Evolutionary conservation across 768 basidiomycete genomes (phyloP).

Genomic region (Pholiota microspora): DNA sequence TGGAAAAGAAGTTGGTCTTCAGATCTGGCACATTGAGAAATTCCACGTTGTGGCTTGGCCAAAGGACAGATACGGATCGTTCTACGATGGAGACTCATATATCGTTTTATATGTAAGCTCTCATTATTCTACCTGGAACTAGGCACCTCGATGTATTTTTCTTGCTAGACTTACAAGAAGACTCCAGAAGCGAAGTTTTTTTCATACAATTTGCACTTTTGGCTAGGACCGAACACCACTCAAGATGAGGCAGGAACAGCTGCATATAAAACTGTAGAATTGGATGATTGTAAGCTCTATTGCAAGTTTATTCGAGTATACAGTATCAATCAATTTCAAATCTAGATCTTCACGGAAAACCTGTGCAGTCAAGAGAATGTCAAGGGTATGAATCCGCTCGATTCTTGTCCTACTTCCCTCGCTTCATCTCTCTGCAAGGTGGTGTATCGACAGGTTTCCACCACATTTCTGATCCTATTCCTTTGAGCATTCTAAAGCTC

Average conservation of each 20-base stretch:
- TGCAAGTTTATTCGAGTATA: no score
- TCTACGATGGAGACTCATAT: slow-evolving; percentile 67
- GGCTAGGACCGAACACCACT: slow-evolving; percentile 57
- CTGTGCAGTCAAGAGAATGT: slow-evolving; percentile 62
- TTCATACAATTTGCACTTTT: slow-evolving; percentile 63
- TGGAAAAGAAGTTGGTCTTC: slow-evolving; percentile 39
- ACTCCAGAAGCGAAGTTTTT: slow-evolving; percentile 43
- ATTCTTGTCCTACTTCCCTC: slow-evolving; percentile 32
- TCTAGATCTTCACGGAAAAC: slow-evolving; percentile 51
- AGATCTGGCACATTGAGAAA: slow-evolving; percentile 61
- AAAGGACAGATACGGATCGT: slow-evolving; percentile 45
- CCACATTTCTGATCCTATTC: slow-evolving; percentile 27
- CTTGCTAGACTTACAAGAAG: slow-evolving; percentile 54
- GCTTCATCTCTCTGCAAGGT: slow-evolving; percentile 27
- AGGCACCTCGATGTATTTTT: neutral
- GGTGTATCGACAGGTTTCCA: slow-evolving; percentile 32
- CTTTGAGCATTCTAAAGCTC: slow-evolving; percentile 41
- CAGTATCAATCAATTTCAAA: neutral
- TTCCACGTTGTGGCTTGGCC: slow-evolving; percentile 57
- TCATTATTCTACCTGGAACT: neutral
- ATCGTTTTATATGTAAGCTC: slow-evolving; percentile 55
- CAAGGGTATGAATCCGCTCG: slow-evolving; percentile 55
- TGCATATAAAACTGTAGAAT: slow-evolving; percentile 65
- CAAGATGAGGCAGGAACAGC: slow-evolving; percentile 64
- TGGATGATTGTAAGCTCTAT: slow-evolving; percentile 64